Evolutionary conservation across 352 stramenopile genomes (phyloP), one percentile per base, ranked within the genome.

Genomic region (Pythium pectinolyticum): DNA sequence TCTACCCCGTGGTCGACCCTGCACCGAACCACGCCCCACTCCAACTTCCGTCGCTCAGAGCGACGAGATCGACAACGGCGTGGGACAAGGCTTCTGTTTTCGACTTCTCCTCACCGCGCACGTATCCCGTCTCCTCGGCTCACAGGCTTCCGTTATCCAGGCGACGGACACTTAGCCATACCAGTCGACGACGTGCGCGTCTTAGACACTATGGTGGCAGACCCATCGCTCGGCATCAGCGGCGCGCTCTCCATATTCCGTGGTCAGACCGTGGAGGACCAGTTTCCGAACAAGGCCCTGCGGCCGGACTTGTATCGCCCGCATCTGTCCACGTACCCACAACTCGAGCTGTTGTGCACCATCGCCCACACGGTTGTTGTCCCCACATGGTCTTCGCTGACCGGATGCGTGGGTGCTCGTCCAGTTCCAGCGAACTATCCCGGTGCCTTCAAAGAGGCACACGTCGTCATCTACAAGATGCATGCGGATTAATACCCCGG

Each of bases 201-300:
- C 58, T 39, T 66, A 20, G 48, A 66, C 39, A 40, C 48, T 3
- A 35, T 66, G 15, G 28, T 46, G 5, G 48, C 58, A 4, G 3
- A 45, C 22, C 49, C 58, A 11, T 41, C 40, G 19, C 20, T 45
- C 34, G 57, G 57, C 5, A 65, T 65, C 34, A 20, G 30, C 35
- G 25, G 47, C 5, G 58, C 47, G 27, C 27, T 66, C 6, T 17
- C 22, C 27, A 8, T 56, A 11, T 66, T 43, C 17, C 32, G 60
- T 20, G 51, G 43, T 35, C 60, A 67, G 51, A 61, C 60, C 50
- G 12, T 12, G 5, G 12, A 28, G 30, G 60, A 67, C 39, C 27
- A 41, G 6, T 34, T 50, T 39, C 60, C 60, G 6, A 67, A 66
- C 39, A 66, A 66, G 48, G 60, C 60, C 24, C 51, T 61, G 40